Base-by-base conservation (phyloP, 1,139 yeast species). In the Tardiomyces depauwii region DNA sequence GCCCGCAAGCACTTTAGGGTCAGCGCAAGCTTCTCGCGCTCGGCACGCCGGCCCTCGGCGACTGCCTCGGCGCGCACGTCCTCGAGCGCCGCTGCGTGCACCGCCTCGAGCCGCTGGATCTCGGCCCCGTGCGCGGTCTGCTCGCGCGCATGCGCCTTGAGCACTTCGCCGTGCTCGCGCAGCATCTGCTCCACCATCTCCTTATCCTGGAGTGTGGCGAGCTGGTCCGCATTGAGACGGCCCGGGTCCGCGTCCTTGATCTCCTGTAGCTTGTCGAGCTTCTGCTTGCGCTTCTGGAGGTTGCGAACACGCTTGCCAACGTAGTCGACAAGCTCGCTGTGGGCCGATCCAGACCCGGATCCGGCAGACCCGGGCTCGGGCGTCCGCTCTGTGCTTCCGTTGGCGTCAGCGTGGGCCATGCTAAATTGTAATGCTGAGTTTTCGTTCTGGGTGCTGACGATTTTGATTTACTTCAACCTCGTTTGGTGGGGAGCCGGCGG, bases 141-240 rank as follows among this genome's bases (percentile, higher is more conserved):
- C 30, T 46, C 46, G 32, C 50, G 53, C 12, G 40, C 42, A 42
- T 55, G 55, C n/a, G 47, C 45, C 41, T 50, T 48, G 33, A 53
- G 51, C 16, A 62, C 52, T 28, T 66, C 69, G 28, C 55, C 57
- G 42, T 66, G 55, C 28, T 66, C 69, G 30, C 55, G 58, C 42
- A 66, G 55, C 13, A 69, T 68, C 5, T 60, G 63, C 39, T 62
- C 63, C 14, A 66, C 70, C 23, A 61, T 56, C 32, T 64, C 67
- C 47, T 59, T 57, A 39, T 56, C 52, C 27, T 55, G 52, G 42
- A 66, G 53, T 5, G 69, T 67, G 13, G 60, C 58, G 38, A 56
- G 42, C 51, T 66, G 71, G 46, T 65, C 69, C n/a, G 58, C 59
- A 44, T 66, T 65, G 43, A 66, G 58, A 18, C 41, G 41, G 21